Evolutionary conservation across 176 grass and related monocot species (phyloP).

Genomic region (Lolium perenne): DNA sequence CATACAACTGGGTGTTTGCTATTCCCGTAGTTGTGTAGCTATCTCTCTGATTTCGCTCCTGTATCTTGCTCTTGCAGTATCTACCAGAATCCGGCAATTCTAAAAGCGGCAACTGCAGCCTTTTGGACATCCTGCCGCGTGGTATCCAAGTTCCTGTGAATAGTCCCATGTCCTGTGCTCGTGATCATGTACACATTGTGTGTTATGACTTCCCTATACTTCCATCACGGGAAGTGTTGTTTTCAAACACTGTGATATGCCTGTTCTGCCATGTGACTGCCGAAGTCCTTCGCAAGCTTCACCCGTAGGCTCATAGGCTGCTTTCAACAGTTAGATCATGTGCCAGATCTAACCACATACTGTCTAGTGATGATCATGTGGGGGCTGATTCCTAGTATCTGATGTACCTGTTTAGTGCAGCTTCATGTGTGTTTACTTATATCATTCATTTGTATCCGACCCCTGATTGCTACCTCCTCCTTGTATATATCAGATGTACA

Average conservation of each 20-base stretch:
- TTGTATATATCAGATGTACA: slow-evolving; percentile 17
- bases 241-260: neutral
- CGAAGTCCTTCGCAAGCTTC: neutral
- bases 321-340: neutral
- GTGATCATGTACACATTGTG: slow-evolving; percentile 20
- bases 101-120: slow-evolving; percentile 70
- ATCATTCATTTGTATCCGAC: slow-evolving; percentile 48
- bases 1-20: neutral
- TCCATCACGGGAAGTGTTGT: neutral
- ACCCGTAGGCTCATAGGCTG: slow-evolving; percentile 15
- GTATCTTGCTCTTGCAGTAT: slow-evolving; percentile 52
- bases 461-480: neutral
- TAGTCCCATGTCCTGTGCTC: neutral
- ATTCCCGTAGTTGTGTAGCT: neutral
- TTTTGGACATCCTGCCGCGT: slow-evolving; percentile 88
- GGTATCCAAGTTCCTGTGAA: slow-evolving; percentile 88
- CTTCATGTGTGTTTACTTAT: neutral
- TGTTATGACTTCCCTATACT: neutral
- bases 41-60: neutral
- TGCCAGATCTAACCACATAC: neutral
- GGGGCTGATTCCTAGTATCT: neutral
- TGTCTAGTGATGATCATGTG: neutral
- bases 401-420: neutral
- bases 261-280: slow-evolving; percentile 20
- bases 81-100: slow-evolving; percentile 91